Conservation (phyloP, 768 basidiomycete species). For the Trametes cingulata region DNA sequence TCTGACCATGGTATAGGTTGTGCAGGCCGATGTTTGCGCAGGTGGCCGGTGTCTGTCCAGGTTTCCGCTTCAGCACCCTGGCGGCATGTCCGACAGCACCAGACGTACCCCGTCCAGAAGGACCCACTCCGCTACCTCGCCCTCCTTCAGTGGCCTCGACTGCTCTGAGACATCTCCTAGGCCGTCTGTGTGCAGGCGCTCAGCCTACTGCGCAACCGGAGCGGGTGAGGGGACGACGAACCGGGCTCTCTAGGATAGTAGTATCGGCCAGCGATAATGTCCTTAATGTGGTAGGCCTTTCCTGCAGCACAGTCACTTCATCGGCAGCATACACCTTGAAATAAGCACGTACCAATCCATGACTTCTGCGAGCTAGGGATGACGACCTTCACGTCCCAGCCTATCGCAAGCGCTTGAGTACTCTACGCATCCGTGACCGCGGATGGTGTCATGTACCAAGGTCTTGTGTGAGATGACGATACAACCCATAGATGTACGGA, state of each 20-base stretch:
- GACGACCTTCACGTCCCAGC: constrained; percentile 81
- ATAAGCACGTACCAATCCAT: constrained; percentile 68
- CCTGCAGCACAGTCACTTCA: constrained; percentile 51
- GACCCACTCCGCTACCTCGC: constrained; percentile 89
- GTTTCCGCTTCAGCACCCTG: background rate
- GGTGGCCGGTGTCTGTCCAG: constrained; percentile 77
- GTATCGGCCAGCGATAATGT: constrained; percentile 67
- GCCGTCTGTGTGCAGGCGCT: constrained; percentile 44
- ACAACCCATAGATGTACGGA: constrained; percentile 75
- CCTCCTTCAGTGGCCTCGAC: constrained; percentile 69
- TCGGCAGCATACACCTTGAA: background rate
- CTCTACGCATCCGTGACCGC: background rate
- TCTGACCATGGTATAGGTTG: constrained; percentile 80
- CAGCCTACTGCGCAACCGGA: background rate
- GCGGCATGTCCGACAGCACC: background rate
- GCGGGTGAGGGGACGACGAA: constrained; percentile 25
- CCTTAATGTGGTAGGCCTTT: constrained; percentile 79
- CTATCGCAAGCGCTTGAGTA: constrained; percentile 35
- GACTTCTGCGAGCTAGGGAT: constrained; percentile 81
- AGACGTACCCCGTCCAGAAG: constrained; percentile 76
- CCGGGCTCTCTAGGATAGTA: constrained; percentile 72
- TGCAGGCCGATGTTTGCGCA: constrained; percentile 90
- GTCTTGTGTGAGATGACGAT: constrained; percentile 54
- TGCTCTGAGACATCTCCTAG: constrained; percentile 63
- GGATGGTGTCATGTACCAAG: constrained; percentile 49